These are phyloP conservation scores for Solanum hybrid DNA, from an alignment of 305 asterid genomes.

Conservation along the genomic window DNA sequence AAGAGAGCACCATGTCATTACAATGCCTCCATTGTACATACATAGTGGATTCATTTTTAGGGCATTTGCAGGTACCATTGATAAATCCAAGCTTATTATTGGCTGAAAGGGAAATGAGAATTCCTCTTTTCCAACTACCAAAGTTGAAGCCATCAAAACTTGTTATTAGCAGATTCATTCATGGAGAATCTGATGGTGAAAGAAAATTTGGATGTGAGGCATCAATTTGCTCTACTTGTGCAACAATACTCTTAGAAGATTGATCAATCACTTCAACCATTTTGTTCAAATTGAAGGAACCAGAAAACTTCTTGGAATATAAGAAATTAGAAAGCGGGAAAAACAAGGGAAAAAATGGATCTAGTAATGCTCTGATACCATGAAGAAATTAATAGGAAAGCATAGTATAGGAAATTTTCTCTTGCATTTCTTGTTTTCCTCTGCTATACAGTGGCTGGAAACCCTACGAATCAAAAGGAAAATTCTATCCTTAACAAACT, in stretches of 20 bases:
- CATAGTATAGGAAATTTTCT: not conserved
- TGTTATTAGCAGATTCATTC: not conserved
- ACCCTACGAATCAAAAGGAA: not conserved
- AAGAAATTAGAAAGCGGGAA: not conserved
- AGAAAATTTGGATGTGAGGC: not conserved
- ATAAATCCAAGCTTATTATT: not conserved
- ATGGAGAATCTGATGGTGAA: not conserved
- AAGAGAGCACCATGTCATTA: not conserved
- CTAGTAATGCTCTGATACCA: not conserved
- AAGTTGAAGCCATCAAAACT: not conserved
- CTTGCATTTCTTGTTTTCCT: not conserved
- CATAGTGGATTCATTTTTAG: not conserved
- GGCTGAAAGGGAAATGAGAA: not conserved
- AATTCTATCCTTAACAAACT: not conserved
- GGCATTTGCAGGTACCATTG: not conserved
- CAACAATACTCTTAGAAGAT: not conserved
- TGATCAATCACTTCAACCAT: not conserved
- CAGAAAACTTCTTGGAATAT: not conserved
- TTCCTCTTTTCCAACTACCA: not conserved
- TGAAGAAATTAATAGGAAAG: not conserved
- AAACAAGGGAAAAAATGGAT: not conserved
- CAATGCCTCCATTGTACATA: not conserved
- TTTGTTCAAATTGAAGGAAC: not conserved
- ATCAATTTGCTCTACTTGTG: not conserved
- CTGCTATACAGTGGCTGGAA: not conserved